Evolutionary conservation across 2,329 filamentous ascomycete species (phyloP).

Genomic region (Colletotrichum sp.): DNA sequence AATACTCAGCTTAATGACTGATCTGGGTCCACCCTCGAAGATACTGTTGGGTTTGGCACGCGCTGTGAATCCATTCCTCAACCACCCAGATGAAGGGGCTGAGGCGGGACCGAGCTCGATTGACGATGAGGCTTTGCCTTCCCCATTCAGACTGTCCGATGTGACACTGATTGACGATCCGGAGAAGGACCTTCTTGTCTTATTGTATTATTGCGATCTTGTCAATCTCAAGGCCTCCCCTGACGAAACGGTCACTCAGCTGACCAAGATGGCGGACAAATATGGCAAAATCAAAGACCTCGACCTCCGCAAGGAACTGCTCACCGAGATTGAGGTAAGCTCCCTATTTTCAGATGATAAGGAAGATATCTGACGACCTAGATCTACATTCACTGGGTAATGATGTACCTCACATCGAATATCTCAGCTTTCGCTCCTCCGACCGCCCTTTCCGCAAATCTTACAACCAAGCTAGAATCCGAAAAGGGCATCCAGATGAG

Average conservation of each 20-base stretch:
- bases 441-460: not conserved
- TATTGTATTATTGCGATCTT: slow-evolving; percentile 21
- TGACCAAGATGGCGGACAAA: slow-evolving; percentile 2
- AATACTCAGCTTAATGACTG: not conserved
- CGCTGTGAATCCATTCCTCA: slow-evolving; percentile 21
- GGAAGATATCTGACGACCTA: not conserved
- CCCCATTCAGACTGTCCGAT: slow-evolving; percentile 11
- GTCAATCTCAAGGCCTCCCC: not conserved
- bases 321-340: slow-evolving; percentile 18
- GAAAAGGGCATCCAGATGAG: slow-evolving; percentile 10
- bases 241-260: slow-evolving; percentile 15
- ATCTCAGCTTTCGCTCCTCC: not conserved
- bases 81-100: not conserved
- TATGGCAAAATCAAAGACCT: slow-evolving; percentile 19
- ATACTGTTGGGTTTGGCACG: slow-evolving; percentile 6
- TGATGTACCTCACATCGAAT: slow-evolving; percentile 14
- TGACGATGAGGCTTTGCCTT: not conserved
- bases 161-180: slow-evolving; percentile 2
- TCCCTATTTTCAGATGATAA: not conserved
- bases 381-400: slow-evolving; percentile 10
- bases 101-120: not conserved
- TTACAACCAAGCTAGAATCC: not conserved
- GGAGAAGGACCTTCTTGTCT: slow-evolving; percentile 22
- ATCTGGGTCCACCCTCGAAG: not conserved
- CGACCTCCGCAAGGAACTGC: slow-evolving; percentile 18